These are phyloP conservation scores for Colletotrichum sp. DNA, from an alignment of 2,329 filamentous ascomycete genomes.

Conservation along the genomic window DNA sequence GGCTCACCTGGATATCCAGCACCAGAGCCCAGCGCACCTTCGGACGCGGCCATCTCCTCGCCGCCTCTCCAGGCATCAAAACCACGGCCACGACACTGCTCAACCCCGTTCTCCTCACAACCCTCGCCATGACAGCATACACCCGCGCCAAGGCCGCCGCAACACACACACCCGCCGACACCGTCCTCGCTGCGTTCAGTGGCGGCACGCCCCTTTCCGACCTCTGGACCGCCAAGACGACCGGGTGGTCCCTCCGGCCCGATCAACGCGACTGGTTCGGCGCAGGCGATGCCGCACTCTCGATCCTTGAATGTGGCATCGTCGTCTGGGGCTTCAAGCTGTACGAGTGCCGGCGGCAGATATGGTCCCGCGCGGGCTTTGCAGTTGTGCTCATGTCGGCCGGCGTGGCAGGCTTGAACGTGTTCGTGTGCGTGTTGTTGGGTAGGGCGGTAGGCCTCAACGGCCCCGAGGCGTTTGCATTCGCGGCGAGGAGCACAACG, in stretches of 20 bases:
- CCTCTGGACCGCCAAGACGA: conserved; percentile 34
- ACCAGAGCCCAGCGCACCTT: conserved; percentile 42
- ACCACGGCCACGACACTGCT: conserved; percentile 38
- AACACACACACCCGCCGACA: conserved; percentile 33
- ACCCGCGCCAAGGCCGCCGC: conserved; percentile 41
- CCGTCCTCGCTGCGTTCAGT: conserved; percentile 34
- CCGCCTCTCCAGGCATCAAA: background rate
- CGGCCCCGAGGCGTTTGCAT: conserved; percentile 42
- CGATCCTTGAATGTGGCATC: conserved; percentile 56
- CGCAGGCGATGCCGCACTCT: conserved; percentile 53
- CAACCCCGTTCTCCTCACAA: conserved; percentile 55
- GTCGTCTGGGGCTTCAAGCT: conserved; percentile 60
- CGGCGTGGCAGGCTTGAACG: conserved; percentile 43
- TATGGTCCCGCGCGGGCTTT: conserved; percentile 48
- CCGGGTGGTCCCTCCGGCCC: background rate
- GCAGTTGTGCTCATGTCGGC: conserved; percentile 42
- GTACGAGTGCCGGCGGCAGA: conserved; percentile 52
- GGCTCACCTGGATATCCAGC: conserved; percentile 54
- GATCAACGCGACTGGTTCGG: conserved; percentile 37
- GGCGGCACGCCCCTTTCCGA: conserved; percentile 38
- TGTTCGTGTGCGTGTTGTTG: conserved; percentile 45
- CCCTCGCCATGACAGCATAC: conserved; percentile 49
- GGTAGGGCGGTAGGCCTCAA: conserved; percentile 41
- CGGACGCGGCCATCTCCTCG: conserved; percentile 24
- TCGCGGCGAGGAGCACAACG: conserved; percentile 56